These are phyloP conservation scores for Colletotrichum liriopes DNA, from an alignment of 2,329 filamentous ascomycete genomes.

Conservation along the genomic window DNA sequence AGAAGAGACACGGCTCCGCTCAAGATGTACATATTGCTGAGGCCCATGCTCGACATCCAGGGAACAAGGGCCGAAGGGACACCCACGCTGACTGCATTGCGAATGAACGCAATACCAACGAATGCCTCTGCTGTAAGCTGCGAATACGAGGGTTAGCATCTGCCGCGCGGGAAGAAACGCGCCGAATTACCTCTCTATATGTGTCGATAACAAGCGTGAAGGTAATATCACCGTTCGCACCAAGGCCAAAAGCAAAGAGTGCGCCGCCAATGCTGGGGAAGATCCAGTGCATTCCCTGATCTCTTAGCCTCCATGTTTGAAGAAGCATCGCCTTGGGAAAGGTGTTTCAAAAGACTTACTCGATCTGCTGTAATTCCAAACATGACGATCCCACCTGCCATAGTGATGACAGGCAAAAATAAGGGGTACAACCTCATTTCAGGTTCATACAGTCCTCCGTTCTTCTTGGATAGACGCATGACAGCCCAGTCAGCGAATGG, in stretches of 20 bases:
- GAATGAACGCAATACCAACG: constrained; percentile 51
- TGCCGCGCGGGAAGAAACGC: not conserved
- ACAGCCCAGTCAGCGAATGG: constrained; percentile 57
- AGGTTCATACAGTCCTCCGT: constrained; percentile 58
- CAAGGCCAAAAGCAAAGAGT: constrained; percentile 56
- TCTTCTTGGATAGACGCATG: constrained; percentile 53
- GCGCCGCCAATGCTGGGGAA: constrained; percentile 53
- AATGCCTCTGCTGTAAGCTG: constrained; percentile 50
- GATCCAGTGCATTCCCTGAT: constrained; percentile 57
- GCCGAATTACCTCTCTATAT: constrained; percentile 52
- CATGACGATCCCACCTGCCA: constrained; percentile 54
- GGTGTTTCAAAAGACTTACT: constrained; percentile 45
- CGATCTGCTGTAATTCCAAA: constrained; percentile 53
- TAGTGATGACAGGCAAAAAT: constrained; percentile 47
- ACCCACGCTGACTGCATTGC: constrained; percentile 50
- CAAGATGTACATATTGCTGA: constrained; percentile 50
- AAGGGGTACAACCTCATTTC: constrained; percentile 58
- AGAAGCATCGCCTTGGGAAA: no score
- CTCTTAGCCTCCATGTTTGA: not conserved
- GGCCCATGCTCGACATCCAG: constrained; percentile 51
- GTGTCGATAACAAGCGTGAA: constrained; percentile 55
- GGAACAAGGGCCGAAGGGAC: constrained; percentile 50
- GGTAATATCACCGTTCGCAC: constrained; percentile 52
- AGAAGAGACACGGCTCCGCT: constrained; percentile 46
- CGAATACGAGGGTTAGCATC: not conserved